A percentile compares a stretch with the other conserved stretches of the same genome.
Conservation (phyloP, 1,139 yeast genomes). For the Ashbya aceris region DNA sequence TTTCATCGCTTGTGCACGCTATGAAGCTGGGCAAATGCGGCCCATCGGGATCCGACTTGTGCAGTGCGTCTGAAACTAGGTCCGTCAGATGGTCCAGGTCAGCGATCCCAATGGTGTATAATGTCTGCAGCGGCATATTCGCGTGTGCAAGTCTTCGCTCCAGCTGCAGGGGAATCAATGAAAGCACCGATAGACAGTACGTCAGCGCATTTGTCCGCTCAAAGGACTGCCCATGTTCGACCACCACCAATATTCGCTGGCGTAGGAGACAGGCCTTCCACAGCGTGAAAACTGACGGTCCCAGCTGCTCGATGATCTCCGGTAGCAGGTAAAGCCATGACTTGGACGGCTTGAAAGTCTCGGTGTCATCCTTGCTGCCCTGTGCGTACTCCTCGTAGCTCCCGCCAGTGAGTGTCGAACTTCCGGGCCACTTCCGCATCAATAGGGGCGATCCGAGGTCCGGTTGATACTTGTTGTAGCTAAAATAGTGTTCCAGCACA, state of each 20-base stretch:
- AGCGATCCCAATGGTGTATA: slow-evolving; percentile 57
- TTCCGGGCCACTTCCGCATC: too few relatives aligned
- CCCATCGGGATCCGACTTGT: slow-evolving; percentile 9
- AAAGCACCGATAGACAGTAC: slow-evolving; percentile 40
- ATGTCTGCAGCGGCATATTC: slow-evolving; percentile 35
- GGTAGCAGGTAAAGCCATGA: slow-evolving; percentile 1
- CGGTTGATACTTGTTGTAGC: slow-evolving; percentile 14
- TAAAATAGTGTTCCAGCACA: slow-evolving; percentile 30
- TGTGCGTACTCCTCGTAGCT: background rate
- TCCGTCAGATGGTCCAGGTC: slow-evolving; percentile 36
- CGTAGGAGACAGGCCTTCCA: slow-evolving; percentile 64
- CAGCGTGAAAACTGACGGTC: slow-evolving; percentile 62
- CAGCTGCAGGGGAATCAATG: slow-evolving; percentile 35
- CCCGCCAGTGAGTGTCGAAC: background rate
- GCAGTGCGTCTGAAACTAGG: slow-evolving; percentile 13
- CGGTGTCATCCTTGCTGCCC: background rate
- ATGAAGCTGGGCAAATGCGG: slow-evolving; percentile 35
- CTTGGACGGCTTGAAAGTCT: background rate
- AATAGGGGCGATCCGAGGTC: slow-evolving; percentile 7
- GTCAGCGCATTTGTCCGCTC: slow-evolving; percentile 39
- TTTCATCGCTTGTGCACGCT: slow-evolving; percentile 67
- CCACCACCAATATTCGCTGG: slow-evolving; percentile 50
- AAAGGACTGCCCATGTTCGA: slow-evolving; percentile 32
- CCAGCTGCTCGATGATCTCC: slow-evolving; percentile 33
- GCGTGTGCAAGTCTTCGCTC: slow-evolving; percentile 22